Evolutionary conservation across 768 basidiomycete species (phyloP), one percentile per base, ranked within the genome.

Genomic region (Boletellus ananiceps): DNA sequence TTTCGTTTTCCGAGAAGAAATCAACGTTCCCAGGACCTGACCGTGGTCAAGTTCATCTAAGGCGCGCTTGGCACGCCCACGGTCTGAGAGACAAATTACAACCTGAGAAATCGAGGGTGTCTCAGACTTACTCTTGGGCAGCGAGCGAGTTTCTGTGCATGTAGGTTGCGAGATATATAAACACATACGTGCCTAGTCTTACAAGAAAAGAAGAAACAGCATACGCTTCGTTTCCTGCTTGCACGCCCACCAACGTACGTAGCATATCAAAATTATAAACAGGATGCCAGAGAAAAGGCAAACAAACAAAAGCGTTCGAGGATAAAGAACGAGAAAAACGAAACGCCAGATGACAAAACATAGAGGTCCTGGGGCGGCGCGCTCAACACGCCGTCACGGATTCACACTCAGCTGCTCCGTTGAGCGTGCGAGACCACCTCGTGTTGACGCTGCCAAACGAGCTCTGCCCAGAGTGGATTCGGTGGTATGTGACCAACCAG

Each of bases 391-490:
- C 29, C 29, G 11, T 29, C 29, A 29, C 7, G 4, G 8, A 29
- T 29, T 13, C 51, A 47, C 1, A 36, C 18, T 31, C 21, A 38
- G 38, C 42, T 19, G 21, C 31, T 47, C 4, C 16, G 40, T 16
- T 47, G 48, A 15, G 51, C 19, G 32, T 60, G 64, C 39, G 55
- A 63, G 13, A 42, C 47, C 13, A 66, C 53, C 50, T 81, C 78
- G 50, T 80, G 71, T 57, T 90, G 88, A 40, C 83, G 79, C 64
- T 92, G 86, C 88, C 89, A 91, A 35, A 92, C 67, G 34, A 95
- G 72, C 71, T 95, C 93, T 3, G 86, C 93, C 93, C 93, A 96
- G 12, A 96, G 71, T 2, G 91, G 91, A 65, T 94, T 90, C 2
- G 89, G 87, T 8, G 93, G 93, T 57, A 96, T 93, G 50, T 83